phyloP scores from a whole-genome alignment of 2,329 filamentous ascomycete species.

The Cordyceps militaris region DNA sequence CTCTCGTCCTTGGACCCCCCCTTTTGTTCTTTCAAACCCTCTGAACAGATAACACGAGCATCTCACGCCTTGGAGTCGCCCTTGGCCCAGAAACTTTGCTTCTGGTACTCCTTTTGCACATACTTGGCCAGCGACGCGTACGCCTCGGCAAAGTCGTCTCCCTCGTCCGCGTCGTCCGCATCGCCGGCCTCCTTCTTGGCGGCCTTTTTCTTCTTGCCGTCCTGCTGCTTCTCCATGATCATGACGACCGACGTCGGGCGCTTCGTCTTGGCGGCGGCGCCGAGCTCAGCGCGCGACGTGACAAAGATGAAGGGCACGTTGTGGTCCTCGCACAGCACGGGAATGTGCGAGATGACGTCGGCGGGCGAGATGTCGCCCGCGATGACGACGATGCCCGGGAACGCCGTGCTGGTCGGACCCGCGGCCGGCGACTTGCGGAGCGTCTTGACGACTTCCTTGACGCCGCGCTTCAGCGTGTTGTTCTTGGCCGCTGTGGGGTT shows the following conservation, averaged over 20 bases:
- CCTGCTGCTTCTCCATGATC: slow-evolving; percentile 55
- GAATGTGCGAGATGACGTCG: slow-evolving; percentile 98
- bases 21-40: not conserved
- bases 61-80: slow-evolving; percentile 27
- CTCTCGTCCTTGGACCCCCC: not conserved
- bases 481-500: slow-evolving; percentile 71
- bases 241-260: slow-evolving; percentile 94
- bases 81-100: slow-evolving; percentile 46
- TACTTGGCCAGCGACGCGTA: slow-evolving; percentile 61
- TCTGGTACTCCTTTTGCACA: slow-evolving; percentile 57
- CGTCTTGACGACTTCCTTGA: slow-evolving; percentile 98
- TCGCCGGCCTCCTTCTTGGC: slow-evolving; percentile 34
- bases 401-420: slow-evolving; percentile 54
- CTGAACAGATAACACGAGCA: too few species aligned
- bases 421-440: slow-evolving; percentile 79
- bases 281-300: slow-evolving; percentile 83
- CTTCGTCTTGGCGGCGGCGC: slow-evolving; percentile 90
- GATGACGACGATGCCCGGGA: slow-evolving; percentile 77
- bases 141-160: slow-evolving; percentile 54
- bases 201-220: slow-evolving; percentile 39
- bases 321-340: slow-evolving; percentile 96
- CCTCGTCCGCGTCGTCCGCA: slow-evolving; percentile 36
- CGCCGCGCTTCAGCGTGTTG: slow-evolving; percentile 92
- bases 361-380: slow-evolving; percentile 96
- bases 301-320: slow-evolving; percentile 96